Percentiles rank a stretch among this genome's conserved stretches.
Conservation (phyloP, 139 green algal genomes). For the Closterium sp. region DNA sequence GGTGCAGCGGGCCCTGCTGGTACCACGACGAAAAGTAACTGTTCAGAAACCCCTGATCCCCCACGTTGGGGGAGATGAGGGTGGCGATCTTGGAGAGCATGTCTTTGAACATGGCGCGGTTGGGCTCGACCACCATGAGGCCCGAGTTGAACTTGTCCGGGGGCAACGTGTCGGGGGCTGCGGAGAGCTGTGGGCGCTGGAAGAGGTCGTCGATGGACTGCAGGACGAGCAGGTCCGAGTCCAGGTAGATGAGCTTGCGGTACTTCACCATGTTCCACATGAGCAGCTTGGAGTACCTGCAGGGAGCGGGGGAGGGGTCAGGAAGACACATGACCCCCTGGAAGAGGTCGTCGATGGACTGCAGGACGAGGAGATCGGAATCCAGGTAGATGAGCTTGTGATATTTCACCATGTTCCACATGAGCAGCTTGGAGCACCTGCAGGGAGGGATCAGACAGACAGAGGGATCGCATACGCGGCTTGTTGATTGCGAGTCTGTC, state of each 20-base stretch:
- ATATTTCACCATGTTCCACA: constrained; percentile 38
- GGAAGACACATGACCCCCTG: no score
- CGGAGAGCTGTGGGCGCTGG: constrained; percentile 7
- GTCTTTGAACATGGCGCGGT: constrained; percentile 30
- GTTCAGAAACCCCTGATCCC: constrained; percentile 77
- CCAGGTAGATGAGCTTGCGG: constrained; percentile 48
- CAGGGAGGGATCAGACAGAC: no score
- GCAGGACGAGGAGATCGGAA: constrained; percentile 43
- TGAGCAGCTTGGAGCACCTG: constrained; percentile 14
- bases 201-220: constrained; percentile 49
- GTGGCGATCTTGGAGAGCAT: constrained; percentile 15
- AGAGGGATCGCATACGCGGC: no score
- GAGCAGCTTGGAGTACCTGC: constrained; percentile 28
- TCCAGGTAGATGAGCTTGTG: constrained; percentile 52
- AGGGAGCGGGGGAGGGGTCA: no score
- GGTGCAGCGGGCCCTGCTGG: constrained; percentile 19
- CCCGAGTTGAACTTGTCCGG: constrained; percentile 34
- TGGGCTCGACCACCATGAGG: constrained; percentile 32
- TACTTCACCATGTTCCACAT: constrained; percentile 42
- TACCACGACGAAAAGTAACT: constrained; percentile 64
- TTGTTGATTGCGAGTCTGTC: no score
- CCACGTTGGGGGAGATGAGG: constrained; percentile 16
- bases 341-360: constrained; percentile 24
- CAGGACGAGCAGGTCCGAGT: constrained; percentile 50
- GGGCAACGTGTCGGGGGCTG: constrained; percentile 18